These are phyloP conservation scores for Fusarium acutatum DNA, from an alignment of 2,329 filamentous ascomycete genomes.

Conservation along the genomic window DNA sequence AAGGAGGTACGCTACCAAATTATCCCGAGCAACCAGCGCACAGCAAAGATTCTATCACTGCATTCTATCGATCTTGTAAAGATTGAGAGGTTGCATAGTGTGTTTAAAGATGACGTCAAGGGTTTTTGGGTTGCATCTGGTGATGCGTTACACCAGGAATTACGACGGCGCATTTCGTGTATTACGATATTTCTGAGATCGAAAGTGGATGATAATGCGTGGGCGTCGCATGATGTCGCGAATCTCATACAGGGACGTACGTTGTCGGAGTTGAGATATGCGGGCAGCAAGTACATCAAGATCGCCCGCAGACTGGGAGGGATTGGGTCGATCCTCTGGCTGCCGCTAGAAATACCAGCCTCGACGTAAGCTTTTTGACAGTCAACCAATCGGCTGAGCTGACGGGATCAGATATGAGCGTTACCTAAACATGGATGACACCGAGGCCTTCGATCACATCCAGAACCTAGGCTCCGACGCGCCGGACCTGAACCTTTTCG, in stretches of 20 bases:
- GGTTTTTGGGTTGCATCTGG: constrained; percentile 37
- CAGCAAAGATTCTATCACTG: constrained; percentile 42
- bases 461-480: constrained; percentile 21
- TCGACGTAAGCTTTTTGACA: constrained; percentile 44
- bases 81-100: constrained; percentile 19
- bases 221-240: constrained; percentile 33
- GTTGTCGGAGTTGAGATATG: constrained; percentile 42
- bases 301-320: constrained; percentile 43
- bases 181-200: constrained; percentile 44
- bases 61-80: constrained; percentile 20
- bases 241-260: constrained; percentile 34
- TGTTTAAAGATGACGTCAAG: constrained; percentile 19
- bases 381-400: not conserved
- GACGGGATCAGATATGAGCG: constrained; percentile 40
- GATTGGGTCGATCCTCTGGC: constrained; percentile 45
- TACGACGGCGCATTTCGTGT: constrained; percentile 43
- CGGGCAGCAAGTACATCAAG: constrained; percentile 48
- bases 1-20: constrained; percentile 45
- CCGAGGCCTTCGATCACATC: constrained; percentile 43
- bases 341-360: constrained; percentile 44
- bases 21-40: constrained; percentile 44
- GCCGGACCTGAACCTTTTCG: constrained; percentile 28
- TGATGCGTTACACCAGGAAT: constrained; percentile 31
- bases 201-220: constrained; percentile 32
- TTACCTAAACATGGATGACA: constrained; percentile 47